Evolutionary conservation across 441 rosid species (phyloP), one percentile per base, ranked within the genome.

Genomic region (Aquilaria agallochum): DNA sequence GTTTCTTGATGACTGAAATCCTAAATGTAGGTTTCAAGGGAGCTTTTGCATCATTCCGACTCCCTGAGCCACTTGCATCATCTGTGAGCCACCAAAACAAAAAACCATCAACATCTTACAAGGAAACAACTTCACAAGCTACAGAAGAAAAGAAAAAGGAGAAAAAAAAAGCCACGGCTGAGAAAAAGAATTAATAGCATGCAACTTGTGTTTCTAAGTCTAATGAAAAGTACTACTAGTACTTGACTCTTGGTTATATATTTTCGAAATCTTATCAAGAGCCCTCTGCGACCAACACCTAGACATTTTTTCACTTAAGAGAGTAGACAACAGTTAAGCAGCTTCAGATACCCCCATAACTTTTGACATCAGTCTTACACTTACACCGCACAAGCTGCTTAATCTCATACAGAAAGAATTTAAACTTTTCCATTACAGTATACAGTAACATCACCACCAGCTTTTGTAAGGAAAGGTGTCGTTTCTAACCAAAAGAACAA

Each of bases 1-100:
- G 76, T 77, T 90, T 90, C 77, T 80, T 84, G 51, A 73, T 62
- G 5, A 83, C 90, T 54, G 73, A 51, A 60, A 83, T 77, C 60
- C 46, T 73, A 54, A 80, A 60, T 11, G 74, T 40, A 14, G 84
- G 27, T 51, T 45, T 58, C 27, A 62, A 69, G 5, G 66, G 72
- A 48, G 68, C 70, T 59, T 72, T 81, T 30, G 65, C 62, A 31
- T 76, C 68, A 44, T 5, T 62, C 31, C 11, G 47, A 56, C 53
- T 49, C 50, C 66, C 71, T n/a, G 60, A 56, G 34, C 50, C 73
- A 57, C 44, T 74, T 4, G 82, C 58, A 55, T 50, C 74, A 55
- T 77, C 90, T 83, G 80, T 47, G 42, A 2, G 9, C 12, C 49
- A 68, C 44, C 31, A 55, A 33, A 20, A 20, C 27, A 47, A 47